Evolutionary conservation across 2,329 filamentous ascomycete genomes (phyloP), one percentile per base, ranked within the genome.

Genomic region (Pseudovirgaria hyperparasitica): DNA sequence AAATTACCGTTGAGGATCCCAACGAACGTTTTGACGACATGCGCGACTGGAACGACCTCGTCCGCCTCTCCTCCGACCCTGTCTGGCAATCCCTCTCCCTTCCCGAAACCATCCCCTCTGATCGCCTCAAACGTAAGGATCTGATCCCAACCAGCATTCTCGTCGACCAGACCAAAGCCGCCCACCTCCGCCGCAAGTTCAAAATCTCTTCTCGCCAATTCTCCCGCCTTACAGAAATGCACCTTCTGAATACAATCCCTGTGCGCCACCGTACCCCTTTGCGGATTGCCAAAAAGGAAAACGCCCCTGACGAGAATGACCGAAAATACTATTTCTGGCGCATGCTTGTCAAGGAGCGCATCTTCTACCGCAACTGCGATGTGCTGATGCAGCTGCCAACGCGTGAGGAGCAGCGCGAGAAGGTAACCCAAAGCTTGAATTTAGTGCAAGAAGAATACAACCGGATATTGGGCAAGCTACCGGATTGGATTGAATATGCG

Each of bases 1-100:
- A 96, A 48, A 70, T 98, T 43, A 92, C 86, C 0, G 76, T 98
- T 5, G 90, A 98, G 56, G 87, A 96, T 35, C 92, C 90, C 0
- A 96, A 82, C 44, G 81, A 87, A 46, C 72, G 69, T 1, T 92
- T 92, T 40, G 81, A 90, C 44, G 72, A 82, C 32, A 62, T 92
- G 42, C 71, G 82, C 38, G 82, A 90, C 46, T 61, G 77, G 27
- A 76, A 72, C 40, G 82, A 92, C 42, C 58, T 87, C 17, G 58
- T 62, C 4, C 74, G 72, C 38, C 61, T 90, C 4, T 70, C 70
- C 29, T 58, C 54, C 6, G 57, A 62, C 11, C 62, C 73, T 0
- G 63, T 69, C 6, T 81, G 82, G 45, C 53, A 55, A 3, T 47
- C 57, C 0, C 56, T 82, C 5, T 57, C 43, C 10, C 19, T 58